phyloP scores from a whole-genome alignment of 768 basidiomycete genomes.

The Lactifluus piperatus region DNA sequence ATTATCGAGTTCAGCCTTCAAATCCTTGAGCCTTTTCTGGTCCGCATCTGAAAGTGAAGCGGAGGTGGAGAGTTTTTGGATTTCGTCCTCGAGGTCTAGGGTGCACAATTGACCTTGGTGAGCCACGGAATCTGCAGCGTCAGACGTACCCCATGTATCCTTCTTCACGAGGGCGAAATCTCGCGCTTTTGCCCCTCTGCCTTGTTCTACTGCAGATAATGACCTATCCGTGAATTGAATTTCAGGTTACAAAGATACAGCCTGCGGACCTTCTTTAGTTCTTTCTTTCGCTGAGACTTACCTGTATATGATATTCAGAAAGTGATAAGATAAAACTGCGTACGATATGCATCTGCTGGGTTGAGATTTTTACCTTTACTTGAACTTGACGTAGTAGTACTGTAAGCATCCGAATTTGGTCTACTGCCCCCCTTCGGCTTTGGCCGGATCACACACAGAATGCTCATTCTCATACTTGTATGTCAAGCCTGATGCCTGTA shows the following conservation, averaged over 20 bases:
- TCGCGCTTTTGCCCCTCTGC: conserved; percentile 66
- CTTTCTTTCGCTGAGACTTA: conserved; percentile 88
- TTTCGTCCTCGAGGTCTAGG: conserved; percentile 74
- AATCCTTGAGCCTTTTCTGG: conserved; percentile 54
- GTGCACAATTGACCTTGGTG: neutral
- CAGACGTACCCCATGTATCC: conserved; percentile 66
- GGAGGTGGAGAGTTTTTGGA: conserved; percentile 52
- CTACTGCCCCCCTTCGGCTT: too few relatives aligned
- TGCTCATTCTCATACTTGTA: too few relatives aligned
- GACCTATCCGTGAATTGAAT: neutral
- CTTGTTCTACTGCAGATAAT: conserved; percentile 75
- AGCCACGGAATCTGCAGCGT: neutral
- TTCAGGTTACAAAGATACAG: neutral
- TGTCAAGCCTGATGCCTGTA: too few relatives aligned
- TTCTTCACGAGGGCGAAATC: conserved; percentile 93
- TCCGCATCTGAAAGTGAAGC: conserved; percentile 41
- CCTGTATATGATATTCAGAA: conserved; percentile 39
- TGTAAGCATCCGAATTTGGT: too few relatives aligned
- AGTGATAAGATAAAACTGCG: conserved; percentile 27
- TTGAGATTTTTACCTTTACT: conserved; percentile 84
- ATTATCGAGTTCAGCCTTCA: conserved; percentile 70
- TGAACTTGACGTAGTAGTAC: too few relatives aligned
- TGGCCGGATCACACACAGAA: too few relatives aligned
- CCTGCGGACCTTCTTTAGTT: conserved; percentile 78
- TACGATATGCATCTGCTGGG: conserved; percentile 88